Base-by-base conservation (phyloP, 2,329 filamentous ascomycete genomes). In the Neofusicoccum parvum region DNA sequence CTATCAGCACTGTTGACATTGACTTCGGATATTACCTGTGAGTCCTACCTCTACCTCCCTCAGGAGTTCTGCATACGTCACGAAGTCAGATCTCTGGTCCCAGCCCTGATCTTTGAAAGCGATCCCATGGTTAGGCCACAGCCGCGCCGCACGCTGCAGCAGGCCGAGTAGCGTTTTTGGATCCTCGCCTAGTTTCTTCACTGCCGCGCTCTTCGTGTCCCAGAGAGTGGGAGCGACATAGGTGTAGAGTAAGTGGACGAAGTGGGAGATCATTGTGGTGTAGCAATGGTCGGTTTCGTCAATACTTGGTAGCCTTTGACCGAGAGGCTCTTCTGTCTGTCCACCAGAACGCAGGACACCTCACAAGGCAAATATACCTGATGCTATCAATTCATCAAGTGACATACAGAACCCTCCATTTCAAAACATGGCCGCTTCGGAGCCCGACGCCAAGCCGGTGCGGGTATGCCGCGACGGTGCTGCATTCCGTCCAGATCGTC, bases 101-200 rank as follows among this genome's bases (percentile, higher is more conserved):
- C 64, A 65, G 15, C 64, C 64, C 14, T 60, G 43, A 4, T 59
- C 56, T 39, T 65, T 65, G 54, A 65, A 65, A 0, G 54, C 23
- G 11, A 65, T 50, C 3, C 54, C 50, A 32, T 65, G 37, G 23
- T 59, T 65, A 2, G 64, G 64, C 54, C 56, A 65, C 7, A 50
- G 20, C 15, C 37, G 53, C 10, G 54, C 64, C 1, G 64, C 64
- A n/a, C 64, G 37, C 34, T 65, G 45, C 37, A 65, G 27, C 39
- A 65, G 34, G 5, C 37, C 46, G 17, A 65, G 46, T 17, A 65
- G 27, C 11, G 64, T 65, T 48, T 65, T 43, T 20, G 64, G 64
- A 12, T 62, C 64, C 27, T 53, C 64, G n/a, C 43, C 43, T 11
- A 60, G 17, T 1, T 27, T 60, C n/a, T 15, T 49, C n/a, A 27